Evolutionary conservation across 352 stramenopile species (phyloP), one percentile per base, ranked within the genome.

Genomic region (Globisporangium barbulae): DNA sequence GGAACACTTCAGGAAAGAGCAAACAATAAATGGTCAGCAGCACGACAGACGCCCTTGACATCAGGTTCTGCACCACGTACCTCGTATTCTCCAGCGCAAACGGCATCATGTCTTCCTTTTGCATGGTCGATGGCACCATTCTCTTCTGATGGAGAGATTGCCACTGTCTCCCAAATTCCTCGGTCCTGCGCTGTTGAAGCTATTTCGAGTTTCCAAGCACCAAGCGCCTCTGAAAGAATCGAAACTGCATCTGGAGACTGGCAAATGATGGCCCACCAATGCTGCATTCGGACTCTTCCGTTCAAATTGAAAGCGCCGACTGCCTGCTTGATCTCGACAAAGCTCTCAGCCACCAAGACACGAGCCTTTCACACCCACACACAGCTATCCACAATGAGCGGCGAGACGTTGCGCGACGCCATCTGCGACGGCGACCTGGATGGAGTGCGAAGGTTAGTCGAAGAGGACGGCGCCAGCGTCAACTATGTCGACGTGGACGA

Each of bases 401-500:
- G 70, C 12, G 75, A 81, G 48, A 64, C 61, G 0, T 65, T 84
- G 28, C 69, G 73, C 8, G 75, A 84, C 37, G 75, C 75, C 31
- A 70, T 84, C 8, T 84, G 73, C 44, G 73, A 78, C 21, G 73
- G 68, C 15, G 58, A 74, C 50, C 21, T 75, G 12, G 67, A 55
- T 1, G 25, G 49, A 10, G 56, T 72, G 41, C 63, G 28, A 6
- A 5, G 33, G 0, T 39, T 84, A 17, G 53, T 84, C 0, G 68
- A 73, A n/a, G 54, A 66, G 13, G 50, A 71, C 15, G 64, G 64
- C 4, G 71, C 61, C 3, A 75, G 67, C 35, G 61, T 76, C 21
- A 75, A 84, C 67, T 75, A 76, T 44, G 70, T 81, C 15, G 73
- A 79, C 44, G 64, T 67, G 9, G 71, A 81, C 35, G 71, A 78